Evolutionary conservation across 768 basidiomycete species (phyloP).

Genomic region (Phaeolepiota aurea): DNA sequence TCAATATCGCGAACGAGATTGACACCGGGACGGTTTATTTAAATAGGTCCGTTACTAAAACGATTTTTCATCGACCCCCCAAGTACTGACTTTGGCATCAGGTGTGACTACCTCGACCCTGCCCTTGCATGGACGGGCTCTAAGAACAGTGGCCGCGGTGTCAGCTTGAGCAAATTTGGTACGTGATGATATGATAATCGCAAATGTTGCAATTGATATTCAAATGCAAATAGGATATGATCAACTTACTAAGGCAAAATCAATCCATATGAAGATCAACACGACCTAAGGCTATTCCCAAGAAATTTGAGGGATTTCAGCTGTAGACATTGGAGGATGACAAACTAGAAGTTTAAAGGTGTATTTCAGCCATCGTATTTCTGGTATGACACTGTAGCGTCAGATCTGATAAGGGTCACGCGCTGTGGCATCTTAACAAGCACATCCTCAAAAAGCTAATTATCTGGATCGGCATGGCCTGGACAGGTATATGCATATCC

Average conservation of each 20-base stretch:
- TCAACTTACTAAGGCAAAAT: conserved; percentile 75
- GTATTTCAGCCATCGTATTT: too few species aligned
- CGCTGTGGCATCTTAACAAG: too few species aligned
- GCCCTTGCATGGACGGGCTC: conserved; percentile 92
- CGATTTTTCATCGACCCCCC: not conserved
- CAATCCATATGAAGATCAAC: conserved; percentile 76
- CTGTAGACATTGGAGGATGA: too few species aligned
- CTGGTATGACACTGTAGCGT: too few species aligned
- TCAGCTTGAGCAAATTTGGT: conserved; percentile 90
- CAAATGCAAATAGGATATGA: conserved; percentile 56
- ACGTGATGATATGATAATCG: conserved; percentile 12
- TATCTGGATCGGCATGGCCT: too few species aligned
- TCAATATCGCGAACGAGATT: conserved; percentile 57
- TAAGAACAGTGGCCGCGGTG: conserved; percentile 87
- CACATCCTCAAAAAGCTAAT: too few species aligned
- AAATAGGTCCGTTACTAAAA: conserved; percentile 49
- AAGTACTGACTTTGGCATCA: conserved; percentile 13
- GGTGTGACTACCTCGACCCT: conserved; percentile 88
- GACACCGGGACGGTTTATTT: conserved; percentile 91
- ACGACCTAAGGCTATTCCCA: too few species aligned
- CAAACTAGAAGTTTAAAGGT: too few species aligned
- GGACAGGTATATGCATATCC: too few species aligned
- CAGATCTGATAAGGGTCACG: too few species aligned
- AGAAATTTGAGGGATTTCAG: too few species aligned
- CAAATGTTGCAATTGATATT: not conserved